Evolutionary conservation across 495 filamentous ascomycete genomes (phyloP).

Genomic region (Penicillium bovifimosum): DNA sequence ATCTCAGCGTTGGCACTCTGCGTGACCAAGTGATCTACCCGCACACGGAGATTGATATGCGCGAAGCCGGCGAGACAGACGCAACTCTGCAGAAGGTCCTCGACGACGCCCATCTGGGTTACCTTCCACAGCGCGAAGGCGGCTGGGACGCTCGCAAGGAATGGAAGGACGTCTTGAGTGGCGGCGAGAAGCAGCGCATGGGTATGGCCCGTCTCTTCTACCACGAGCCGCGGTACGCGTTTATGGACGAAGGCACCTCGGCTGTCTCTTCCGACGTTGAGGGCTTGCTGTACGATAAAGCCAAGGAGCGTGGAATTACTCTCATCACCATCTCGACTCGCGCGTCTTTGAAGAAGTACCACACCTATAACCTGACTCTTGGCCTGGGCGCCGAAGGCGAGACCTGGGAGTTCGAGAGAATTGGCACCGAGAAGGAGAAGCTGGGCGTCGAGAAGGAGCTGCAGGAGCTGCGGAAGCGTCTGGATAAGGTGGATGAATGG

Average conservation of each 20-base stretch:
- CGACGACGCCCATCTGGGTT: constrained; percentile 78
- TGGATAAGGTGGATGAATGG: constrained; percentile 80
- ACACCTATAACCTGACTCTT: constrained; percentile 81
- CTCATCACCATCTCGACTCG: constrained; percentile 92
- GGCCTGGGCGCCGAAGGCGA: constrained; percentile 59
- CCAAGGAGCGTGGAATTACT: constrained; percentile 88
- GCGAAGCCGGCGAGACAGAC: constrained; percentile 68
- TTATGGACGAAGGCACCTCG: constrained; percentile 92
- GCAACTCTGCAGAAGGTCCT: constrained; percentile 67
- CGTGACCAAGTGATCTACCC: constrained; percentile 98
- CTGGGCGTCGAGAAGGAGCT: constrained; percentile 86
- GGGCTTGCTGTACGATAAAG: constrained; percentile 84
- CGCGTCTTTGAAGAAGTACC: constrained; percentile 89
- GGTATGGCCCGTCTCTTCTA: constrained; percentile 86
- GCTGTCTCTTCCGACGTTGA: constrained; percentile 94
- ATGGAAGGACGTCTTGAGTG: constrained; percentile 95
- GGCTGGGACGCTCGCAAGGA: constrained; percentile 96
- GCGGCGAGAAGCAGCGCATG: constrained; percentile 97
- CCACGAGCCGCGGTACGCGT: constrained; percentile 88
- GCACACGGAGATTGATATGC: constrained; percentile 91
- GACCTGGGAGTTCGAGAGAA: constrained; percentile 84
- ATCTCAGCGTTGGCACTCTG: constrained; percentile 89
- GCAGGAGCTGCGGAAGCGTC: constrained; percentile 68
- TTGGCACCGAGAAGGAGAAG: constrained; percentile 89
- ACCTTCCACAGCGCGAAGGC: constrained; percentile 85